phyloP scores from a whole-genome alignment of 176 grass and related monocot species.

The Raddia distichophylla region DNA sequence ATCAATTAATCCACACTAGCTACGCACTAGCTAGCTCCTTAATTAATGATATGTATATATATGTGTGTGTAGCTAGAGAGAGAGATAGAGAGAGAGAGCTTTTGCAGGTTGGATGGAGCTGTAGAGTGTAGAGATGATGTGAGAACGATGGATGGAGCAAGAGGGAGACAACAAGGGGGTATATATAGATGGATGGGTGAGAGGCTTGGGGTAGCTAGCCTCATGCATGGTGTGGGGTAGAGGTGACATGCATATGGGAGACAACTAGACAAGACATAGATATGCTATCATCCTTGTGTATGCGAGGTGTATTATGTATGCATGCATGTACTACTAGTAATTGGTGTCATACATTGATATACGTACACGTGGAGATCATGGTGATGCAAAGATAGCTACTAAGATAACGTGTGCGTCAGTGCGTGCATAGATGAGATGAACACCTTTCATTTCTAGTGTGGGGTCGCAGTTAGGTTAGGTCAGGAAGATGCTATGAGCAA shows the following conservation, averaged over 20 bases:
- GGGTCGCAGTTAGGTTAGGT: constrained; percentile 45
- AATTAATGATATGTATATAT: too few relatives aligned
- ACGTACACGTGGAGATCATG: background rate
- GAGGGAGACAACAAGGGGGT: constrained; percentile 32
- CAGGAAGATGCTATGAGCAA: constrained; percentile 37
- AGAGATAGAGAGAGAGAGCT: background rate
- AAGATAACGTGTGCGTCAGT: background rate
- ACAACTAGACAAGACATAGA: background rate
- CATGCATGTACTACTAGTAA: too few relatives aligned
- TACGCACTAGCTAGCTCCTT: too few relatives aligned
- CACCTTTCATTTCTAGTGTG: constrained; percentile 30
- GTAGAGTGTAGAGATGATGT: constrained; percentile 5
- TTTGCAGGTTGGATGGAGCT: too few relatives aligned
- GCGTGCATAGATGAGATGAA: constrained; percentile 5
- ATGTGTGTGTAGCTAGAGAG: background rate
- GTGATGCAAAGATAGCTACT: background rate
- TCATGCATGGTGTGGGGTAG: constrained; percentile 47
- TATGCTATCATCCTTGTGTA: background rate
- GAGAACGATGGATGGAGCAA: constrained; percentile 40
- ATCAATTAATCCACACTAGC: too few relatives aligned
- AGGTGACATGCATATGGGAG: constrained; percentile 43
- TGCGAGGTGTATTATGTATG: too few relatives aligned
- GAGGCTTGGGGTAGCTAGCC: background rate
- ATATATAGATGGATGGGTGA: constrained; percentile 56
- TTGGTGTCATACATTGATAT: too few relatives aligned